These are phyloP conservation scores for Tetrapyrgos nigripes DNA, from an alignment of 1,284 basidiomycete species.

Conservation along the genomic window DNA sequence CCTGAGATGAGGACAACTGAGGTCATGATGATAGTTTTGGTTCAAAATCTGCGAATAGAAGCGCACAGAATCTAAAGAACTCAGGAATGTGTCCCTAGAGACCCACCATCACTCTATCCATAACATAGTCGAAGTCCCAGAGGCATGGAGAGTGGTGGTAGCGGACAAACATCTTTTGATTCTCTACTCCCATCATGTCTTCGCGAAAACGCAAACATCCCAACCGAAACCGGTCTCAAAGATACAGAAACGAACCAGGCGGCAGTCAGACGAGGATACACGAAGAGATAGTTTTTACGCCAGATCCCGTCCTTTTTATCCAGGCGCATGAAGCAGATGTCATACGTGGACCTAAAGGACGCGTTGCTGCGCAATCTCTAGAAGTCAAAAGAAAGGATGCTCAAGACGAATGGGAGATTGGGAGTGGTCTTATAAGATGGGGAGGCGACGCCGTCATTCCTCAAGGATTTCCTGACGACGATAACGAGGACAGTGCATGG, in stretches of 20 bases:
- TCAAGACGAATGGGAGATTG: slow-evolving; percentile 29
- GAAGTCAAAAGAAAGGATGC: slow-evolving; percentile 41
- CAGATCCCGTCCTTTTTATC: slow-evolving; percentile 51
- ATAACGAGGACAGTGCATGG: neutral
- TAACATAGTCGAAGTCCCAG: too few species aligned
- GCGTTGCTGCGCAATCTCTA: slow-evolving; percentile 50
- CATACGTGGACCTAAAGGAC: slow-evolving; percentile 52
- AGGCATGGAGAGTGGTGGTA: too few species aligned
- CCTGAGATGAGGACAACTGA: slow-evolving; percentile 26
- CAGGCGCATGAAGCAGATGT: slow-evolving; percentile 76
- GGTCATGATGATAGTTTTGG: neutral
- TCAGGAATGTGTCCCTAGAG: too few species aligned
- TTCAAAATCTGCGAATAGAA: neutral
- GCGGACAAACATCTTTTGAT: too few species aligned
- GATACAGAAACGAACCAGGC: neutral
- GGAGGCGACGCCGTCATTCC: slow-evolving; percentile 25
- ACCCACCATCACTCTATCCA: too few species aligned
- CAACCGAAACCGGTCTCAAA: neutral
- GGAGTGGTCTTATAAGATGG: slow-evolving; percentile 56
- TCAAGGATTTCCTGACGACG: slow-evolving; percentile 9
- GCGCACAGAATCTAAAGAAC: too few species aligned
- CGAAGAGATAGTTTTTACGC: neutral
- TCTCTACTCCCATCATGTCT: slow-evolving; percentile 4
- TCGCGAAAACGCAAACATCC: slow-evolving; percentile 17
- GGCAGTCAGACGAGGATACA: neutral